Base-by-base conservation (phyloP, 371 early-diverging fungal species). In the Blastocladiella emersonii region DNA sequence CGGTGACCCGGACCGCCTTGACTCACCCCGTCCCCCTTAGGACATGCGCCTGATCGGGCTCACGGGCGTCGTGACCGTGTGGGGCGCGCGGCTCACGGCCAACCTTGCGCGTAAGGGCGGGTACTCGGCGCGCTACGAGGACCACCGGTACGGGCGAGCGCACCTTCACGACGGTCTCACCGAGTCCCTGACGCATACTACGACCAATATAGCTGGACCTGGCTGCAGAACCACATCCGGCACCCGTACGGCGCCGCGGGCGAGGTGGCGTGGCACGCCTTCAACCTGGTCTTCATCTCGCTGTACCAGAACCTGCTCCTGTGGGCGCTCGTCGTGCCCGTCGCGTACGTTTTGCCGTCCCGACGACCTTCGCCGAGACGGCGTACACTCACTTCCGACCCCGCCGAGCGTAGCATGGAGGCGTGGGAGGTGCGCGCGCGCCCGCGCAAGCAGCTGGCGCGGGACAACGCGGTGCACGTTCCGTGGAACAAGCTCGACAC, bases 21-120 rank as follows among this genome's bases (percentile, higher is more conserved):
- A n/a, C n/a, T n/a, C n/a, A n/a, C n/a, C n/a, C n/a, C n/a, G n/a
- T 62, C 66, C 63, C 21, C 56, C 51, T 0, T 56, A 76, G 35
- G 71, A 80, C 66, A 73, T 75, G 30, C 75, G 85, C n/a, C 68
- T 81, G 19, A 60, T 79, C 34, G 65, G 77, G 34, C 76, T 79
- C 34, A 62, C 78, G 27, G 48, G 72, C 12, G 64, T 89, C 19
- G 80, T 85, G 23, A 66, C 77, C 0, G 44, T 82, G n/a, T 95
- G 95, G 95, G 87, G 89, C 1, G 34, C 70, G 4, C 81, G 93
- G 27, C 72, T 92, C 55, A 89, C 90, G 0, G 88, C 75, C 68
- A 93, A 91, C 72, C 90, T 90, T 51, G 64, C 70, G 61, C 76
- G 86, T 30, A 85, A 88, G 62, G 92, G 91, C 0, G 91, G 92